Percentiles rank a stretch among this genome's conserved stretches.
phyloP scores from a whole-genome alignment of 1,139 yeast species.

The Debaryomyces robertsiae region DNA sequence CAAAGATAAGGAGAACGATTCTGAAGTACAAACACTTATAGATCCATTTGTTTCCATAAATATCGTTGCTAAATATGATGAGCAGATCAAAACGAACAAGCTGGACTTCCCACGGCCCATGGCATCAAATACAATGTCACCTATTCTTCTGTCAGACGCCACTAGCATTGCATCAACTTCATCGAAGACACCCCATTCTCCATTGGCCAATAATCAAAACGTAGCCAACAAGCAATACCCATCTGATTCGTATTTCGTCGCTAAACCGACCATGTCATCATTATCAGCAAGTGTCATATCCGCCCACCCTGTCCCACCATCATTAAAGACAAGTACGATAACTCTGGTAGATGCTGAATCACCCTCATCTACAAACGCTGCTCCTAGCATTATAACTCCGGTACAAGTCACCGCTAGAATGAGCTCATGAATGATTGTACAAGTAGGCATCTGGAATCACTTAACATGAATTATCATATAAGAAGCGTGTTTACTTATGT shows the following conservation, averaged over 20 bases:
- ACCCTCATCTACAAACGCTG: conserved; percentile 29
- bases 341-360: conserved; percentile 36
- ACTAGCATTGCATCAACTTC: conserved; percentile 15
- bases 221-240: conserved; percentile 26
- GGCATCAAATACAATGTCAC: conserved; percentile 20
- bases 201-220: conserved; percentile 33
- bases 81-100: conserved; percentile 12
- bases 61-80: conserved; percentile 15
- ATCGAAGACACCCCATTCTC: conserved; percentile 22
- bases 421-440: conserved; percentile 29
- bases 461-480: no score
- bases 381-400: conserved; percentile 48
- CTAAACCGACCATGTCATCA: conserved; percentile 15
- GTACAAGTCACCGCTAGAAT: conserved; percentile 50
- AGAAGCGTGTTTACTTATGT: no score
- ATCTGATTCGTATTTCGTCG: conserved; percentile 17
- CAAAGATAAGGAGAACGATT: conserved; percentile 3
- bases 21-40: conserved; percentile 12
- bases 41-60: conserved; percentile 18
- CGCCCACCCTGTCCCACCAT: conserved; percentile 6
- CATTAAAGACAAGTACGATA: conserved; percentile 32
- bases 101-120: conserved; percentile 26
- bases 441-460: background rate
- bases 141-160: conserved; percentile 18
- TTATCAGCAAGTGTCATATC: conserved; percentile 4